A percentile compares a stretch with the other conserved stretches of the same genome.
Conservation (phyloP, 192 early-diverging fungal species). For the Gamsiella multidivaricata region DNA sequence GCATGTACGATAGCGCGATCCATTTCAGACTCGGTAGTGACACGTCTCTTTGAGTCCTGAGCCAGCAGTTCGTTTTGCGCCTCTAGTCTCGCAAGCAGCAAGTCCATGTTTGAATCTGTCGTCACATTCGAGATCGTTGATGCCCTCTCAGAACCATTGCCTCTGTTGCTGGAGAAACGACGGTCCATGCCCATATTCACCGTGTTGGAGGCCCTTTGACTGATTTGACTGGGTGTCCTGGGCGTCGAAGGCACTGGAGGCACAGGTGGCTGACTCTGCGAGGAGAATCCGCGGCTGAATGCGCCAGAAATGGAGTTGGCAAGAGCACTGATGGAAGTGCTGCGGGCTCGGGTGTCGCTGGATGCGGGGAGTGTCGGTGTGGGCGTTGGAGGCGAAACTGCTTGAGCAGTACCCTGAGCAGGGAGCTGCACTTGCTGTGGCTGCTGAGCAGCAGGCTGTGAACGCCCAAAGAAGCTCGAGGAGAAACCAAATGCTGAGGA, state of each 20-base stretch:
- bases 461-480: slow-evolving; percentile 26
- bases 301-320: slow-evolving; percentile 35
- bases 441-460: slow-evolving; percentile 9
- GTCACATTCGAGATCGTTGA: slow-evolving; percentile 54
- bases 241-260: slow-evolving; percentile 44
- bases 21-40: slow-evolving; percentile 59
- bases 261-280: slow-evolving; percentile 19
- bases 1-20: slow-evolving; percentile 56
- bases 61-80: slow-evolving; percentile 73
- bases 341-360: slow-evolving; percentile 29
- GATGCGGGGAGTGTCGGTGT: slow-evolving; percentile 4
- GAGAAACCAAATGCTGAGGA: slow-evolving; percentile 43
- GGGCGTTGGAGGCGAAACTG: slow-evolving; percentile 14
- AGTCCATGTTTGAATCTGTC: slow-evolving; percentile 66
- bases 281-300: slow-evolving; percentile 30
- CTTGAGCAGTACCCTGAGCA: neutral
- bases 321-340: slow-evolving; percentile 41
- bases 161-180: slow-evolving; percentile 23
- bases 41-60: slow-evolving; percentile 65
- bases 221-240: slow-evolving; percentile 34
- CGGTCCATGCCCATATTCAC: slow-evolving; percentile 1
- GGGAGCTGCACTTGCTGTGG: slow-evolving; percentile 1
- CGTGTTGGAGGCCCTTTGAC: slow-evolving; percentile 13
- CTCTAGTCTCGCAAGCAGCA: slow-evolving; percentile 74
- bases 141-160: slow-evolving; percentile 29